These are phyloP conservation scores for Sporothrix luriei DNA, from an alignment of 2,329 filamentous ascomycete species.

Conservation along the genomic window DNA sequence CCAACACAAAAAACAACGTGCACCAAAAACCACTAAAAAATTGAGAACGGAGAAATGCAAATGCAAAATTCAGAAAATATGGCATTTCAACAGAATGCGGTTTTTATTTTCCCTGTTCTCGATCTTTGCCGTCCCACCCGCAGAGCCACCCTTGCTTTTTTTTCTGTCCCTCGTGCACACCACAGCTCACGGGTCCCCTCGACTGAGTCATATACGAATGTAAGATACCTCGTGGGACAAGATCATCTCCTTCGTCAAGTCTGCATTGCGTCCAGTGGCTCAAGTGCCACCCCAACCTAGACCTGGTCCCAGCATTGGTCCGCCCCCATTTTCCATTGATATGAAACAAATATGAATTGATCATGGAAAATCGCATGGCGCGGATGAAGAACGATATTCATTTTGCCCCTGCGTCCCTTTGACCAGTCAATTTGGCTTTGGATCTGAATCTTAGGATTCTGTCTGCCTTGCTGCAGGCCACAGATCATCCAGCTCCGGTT, in stretches of 20 bases:
- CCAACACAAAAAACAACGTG: not conserved
- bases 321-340: not conserved
- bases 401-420: not conserved
- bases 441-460: not conserved
- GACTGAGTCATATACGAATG: constrained; percentile 21
- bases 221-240: constrained; percentile 7
- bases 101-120: not conserved
- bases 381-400: not conserved
- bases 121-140: constrained; percentile 6
- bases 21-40: no score
- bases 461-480: not conserved
- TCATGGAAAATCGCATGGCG: constrained; percentile 10
- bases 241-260: not conserved
- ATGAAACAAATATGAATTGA: constrained; percentile 26
- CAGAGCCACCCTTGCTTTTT: not conserved
- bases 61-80: not conserved
- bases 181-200: constrained; percentile 12
- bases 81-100: constrained; percentile 28
- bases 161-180: not conserved
- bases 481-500: not conserved
- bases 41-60: not conserved
- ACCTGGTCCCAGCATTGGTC: not conserved
- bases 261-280: not conserved
- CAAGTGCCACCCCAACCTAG: not conserved
- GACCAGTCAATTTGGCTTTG: not conserved